Evolutionary conservation across 345 rosid genomes (phyloP), one percentile per base, ranked within the genome.

Genomic region (Populus ilicifolia): DNA sequence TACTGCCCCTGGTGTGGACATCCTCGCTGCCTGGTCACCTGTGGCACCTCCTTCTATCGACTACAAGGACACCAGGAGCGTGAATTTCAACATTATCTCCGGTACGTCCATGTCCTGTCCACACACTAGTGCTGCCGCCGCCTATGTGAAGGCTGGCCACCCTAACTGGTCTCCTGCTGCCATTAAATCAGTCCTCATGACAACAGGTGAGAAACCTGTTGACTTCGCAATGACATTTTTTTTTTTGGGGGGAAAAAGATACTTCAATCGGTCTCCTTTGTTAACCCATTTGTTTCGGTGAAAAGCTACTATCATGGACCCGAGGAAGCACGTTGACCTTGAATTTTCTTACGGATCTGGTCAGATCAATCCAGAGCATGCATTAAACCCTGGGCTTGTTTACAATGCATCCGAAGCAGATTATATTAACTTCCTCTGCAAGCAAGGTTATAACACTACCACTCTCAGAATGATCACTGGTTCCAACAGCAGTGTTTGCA

Each of bases 341-440:
- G 81, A 78, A 67, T 72, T 78, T 12, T 72, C 72, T 1, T 78
- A 67, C 30, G 77, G 81, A 4, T 78, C 77, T 6, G 81, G 77
- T 36, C 77, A 73, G n/a, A 72, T 78, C 33, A 78, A 73, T 59
- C 73, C 77, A 11, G 7, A 12, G 8, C 64, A 23, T 4, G 81
- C 81, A 41, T 18, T 54, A 67, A 17, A 73, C 9, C 81, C 81
- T 67, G 81, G 77, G 3, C 81, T 79, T 29, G 69, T 79, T 30
- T 73, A 79, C 36, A 25, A 73, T 61, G 63, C 77, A 16, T 38
- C 70, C 16, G 77, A 79, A 73, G 73, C 73, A 10, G 81, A 79
- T 68, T 79, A 87, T 75, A 69, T 89, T 38, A 76, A 79, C 75
- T 89, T 82, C 83, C 90, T 87, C 14, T 87, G 92, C 82, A 79